A percentile compares a stretch with the other conserved stretches of the same genome.
Conservation (phyloP, 305 asterid genomes). For the Solanum hybrid region DNA sequence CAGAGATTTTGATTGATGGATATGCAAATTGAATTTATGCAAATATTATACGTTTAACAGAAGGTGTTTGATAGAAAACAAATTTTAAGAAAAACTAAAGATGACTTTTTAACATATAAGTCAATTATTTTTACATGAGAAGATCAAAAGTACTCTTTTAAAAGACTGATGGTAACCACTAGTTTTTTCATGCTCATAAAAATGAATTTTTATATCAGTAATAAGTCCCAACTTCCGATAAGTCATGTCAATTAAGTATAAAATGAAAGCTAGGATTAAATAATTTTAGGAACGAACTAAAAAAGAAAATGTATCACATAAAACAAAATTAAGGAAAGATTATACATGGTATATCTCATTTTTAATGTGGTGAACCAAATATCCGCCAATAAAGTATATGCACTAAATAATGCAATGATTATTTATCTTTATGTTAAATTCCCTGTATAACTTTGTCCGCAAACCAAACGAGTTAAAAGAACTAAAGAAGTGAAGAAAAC, state of each 20-base stretch:
- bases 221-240: not conserved
- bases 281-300: not conserved
- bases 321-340: not conserved
- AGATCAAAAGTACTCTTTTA: not conserved
- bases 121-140: not conserved
- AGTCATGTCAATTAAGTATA: not conserved
- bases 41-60: not conserved
- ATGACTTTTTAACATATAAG: not conserved
- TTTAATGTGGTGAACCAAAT: not conserved
- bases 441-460: not conserved
- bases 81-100: not conserved
- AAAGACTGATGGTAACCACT: not conserved
- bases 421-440: not conserved
- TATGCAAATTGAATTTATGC: not conserved
- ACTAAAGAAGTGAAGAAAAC: not conserved
- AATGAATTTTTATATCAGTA: not conserved
- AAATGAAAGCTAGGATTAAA: not conserved
- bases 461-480: not conserved
- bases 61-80: not conserved
- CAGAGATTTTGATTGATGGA: not conserved
- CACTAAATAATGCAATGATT: not conserved
- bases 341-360: not conserved
- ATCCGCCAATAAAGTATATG: not conserved
- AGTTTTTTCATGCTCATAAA: not conserved
- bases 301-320: not conserved